Evolutionary conservation across 352 stramenopile genomes (phyloP).

Genomic region (Phytopythium litorale): DNA sequence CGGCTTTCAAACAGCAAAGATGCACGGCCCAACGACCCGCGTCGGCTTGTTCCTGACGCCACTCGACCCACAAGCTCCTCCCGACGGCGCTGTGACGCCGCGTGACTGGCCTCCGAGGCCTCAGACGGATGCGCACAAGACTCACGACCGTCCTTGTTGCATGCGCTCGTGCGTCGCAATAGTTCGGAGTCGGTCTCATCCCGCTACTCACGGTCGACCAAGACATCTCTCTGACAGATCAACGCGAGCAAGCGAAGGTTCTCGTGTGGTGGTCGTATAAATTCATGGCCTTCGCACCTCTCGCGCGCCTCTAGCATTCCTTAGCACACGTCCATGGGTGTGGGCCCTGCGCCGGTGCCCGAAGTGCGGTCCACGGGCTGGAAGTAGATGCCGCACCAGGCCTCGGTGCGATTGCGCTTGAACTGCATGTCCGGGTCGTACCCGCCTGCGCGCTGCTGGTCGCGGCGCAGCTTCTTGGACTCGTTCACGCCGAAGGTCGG

Average conservation of each 20-base stretch:
- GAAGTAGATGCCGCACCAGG: constrained; percentile 79
- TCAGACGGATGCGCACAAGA: not conserved
- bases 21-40: not conserved
- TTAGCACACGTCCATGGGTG: constrained; percentile 55
- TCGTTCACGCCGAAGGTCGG: constrained; percentile 77
- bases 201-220: not conserved
- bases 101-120: not conserved
- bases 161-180: not conserved
- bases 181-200: too few species aligned
- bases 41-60: not conserved
- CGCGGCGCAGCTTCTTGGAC: constrained; percentile 70
- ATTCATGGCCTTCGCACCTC: not conserved
- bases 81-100: not conserved
- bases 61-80: not conserved
- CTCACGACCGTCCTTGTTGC: not conserved
- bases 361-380: constrained; percentile 32
- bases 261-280: not conserved
- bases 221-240: not conserved
- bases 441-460: constrained; percentile 76
- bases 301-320: not conserved
- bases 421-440: constrained; percentile 79
- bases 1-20: not conserved
- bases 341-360: constrained; percentile 13
- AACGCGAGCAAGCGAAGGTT: not conserved
- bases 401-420: constrained; percentile 75